Conservation (phyloP, 352 stramenopile species). For the Globisporangium camurandrum region DNA sequence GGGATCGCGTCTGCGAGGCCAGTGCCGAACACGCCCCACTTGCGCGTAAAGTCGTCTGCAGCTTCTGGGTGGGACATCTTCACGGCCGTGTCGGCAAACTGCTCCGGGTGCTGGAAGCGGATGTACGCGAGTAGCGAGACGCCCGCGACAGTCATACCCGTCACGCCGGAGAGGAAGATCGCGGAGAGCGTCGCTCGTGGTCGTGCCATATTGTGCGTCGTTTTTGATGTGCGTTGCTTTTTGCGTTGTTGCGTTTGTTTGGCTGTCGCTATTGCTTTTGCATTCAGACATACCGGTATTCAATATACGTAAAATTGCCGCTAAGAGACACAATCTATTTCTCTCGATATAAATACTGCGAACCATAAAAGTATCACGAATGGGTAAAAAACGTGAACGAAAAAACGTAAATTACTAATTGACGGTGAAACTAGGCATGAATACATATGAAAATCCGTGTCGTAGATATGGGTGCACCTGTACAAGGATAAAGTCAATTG, state of each 20-base stretch:
- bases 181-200: slow-evolving; percentile 42
- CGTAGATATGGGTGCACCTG: no score
- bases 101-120: slow-evolving; percentile 73
- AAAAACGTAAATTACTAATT: no score
- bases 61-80: slow-evolving; percentile 74
- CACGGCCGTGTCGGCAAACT: slow-evolving; percentile 77
- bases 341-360: no score
- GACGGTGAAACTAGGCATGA: no score
- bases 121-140: slow-evolving; percentile 80
- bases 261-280: no score
- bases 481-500: no score
- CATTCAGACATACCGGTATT: no score
- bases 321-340: no score
- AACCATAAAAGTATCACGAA: no score
- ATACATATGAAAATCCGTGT: no score
- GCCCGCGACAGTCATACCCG: slow-evolving; percentile 74
- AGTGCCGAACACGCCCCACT: slow-evolving; percentile 82
- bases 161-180: slow-evolving; percentile 62
- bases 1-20: slow-evolving; percentile 71
- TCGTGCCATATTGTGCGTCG: slow-evolving; percentile 16
- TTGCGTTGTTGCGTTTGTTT: neutral
- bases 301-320: no score
- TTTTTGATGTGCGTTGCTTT: neutral
- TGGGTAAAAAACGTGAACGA: no score
- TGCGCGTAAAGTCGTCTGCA: slow-evolving; percentile 57